Base-by-base conservation (phyloP, 2,329 filamentous ascomycete species). In the Pseudopyrenochaeta lycopersici region DNA sequence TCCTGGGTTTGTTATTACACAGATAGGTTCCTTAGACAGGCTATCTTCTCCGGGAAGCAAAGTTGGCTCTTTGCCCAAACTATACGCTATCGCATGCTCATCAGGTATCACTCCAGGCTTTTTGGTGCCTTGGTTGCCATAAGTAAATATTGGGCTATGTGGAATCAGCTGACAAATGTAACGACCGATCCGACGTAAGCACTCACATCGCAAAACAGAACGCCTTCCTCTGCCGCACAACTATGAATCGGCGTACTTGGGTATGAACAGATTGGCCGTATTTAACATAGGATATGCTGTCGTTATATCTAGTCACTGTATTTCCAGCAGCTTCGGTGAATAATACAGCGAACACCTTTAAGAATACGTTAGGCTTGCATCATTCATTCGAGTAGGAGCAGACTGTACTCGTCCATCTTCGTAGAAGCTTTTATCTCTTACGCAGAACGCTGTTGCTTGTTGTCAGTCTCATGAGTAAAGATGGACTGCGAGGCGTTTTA, bases 21-120 rank as follows among this genome's bases (percentile, higher is more conserved):
- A 65, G 2, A 80, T 64, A 4, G 77, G 62, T 3, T 61, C 50
- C 52, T 79, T 79, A 1, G 43, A 52, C 49, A 78, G 67, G 36
- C 76, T 70, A 4, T 57, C 52, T 52, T 79, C 76, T 1, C 53
- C 54, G 1, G 29, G 3, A 36, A 63, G 7, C 4, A 40, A 12
- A 1, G 10, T 10, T 64, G 68, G n/a, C n/a, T 4, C 27, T 47
- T 32, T n/a, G 1, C 56, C 56, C 5, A 32, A 23, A 2, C 49
- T 49, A 44, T 77, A 71, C 5, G 79, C 70, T 10, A 78, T 62
- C 1, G 77, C 68, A 61, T 80, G 78, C 17, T 72, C 70, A 2
- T 54, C 52, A 3, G 63, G 46, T 1, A 12, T 9, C 2, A 61
- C 55, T 4, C 49, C 58, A 12, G 1, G 36, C 12, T 58, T 61